These are phyloP conservation scores for Phialocephala subalpina DNA, from an alignment of 2,329 filamentous ascomycete genomes.

Conservation along the genomic window DNA sequence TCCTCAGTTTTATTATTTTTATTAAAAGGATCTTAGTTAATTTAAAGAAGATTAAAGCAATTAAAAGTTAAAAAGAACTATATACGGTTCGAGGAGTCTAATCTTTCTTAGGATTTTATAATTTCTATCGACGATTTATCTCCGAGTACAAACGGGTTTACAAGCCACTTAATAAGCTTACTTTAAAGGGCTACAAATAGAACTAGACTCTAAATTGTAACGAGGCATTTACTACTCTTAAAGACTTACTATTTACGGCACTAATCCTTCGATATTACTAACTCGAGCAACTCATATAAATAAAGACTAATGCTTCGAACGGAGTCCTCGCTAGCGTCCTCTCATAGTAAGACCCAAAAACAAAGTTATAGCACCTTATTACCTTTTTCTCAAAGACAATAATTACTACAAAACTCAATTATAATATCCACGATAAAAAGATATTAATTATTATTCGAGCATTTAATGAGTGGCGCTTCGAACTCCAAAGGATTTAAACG, in stretches of 20 bases:
- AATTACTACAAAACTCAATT: conserved; percentile 38
- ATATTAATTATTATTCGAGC: conserved; percentile 41
- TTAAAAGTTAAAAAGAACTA: not conserved
- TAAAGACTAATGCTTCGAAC: conserved; percentile 24
- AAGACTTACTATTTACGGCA: not conserved
- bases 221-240: not conserved
- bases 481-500: too few species aligned
- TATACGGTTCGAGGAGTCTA: not conserved
- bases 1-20: conserved; percentile 21
- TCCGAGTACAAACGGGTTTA: conserved; percentile 14
- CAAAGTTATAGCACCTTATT: conserved; percentile 16
- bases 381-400: conserved; percentile 21
- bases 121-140: conserved; percentile 30
- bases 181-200: not conserved
- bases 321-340: conserved; percentile 21
- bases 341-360: conserved; percentile 11
- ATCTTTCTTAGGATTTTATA: conserved; percentile 23
- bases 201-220: not conserved
- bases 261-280: not conserved
- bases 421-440: conserved; percentile 45
- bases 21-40: conserved; percentile 15
- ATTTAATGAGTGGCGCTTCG: conserved; percentile 17
- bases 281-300: too few species aligned
- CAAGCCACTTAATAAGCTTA: not conserved
- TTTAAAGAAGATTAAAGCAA: conserved; percentile 15